These are phyloP conservation scores for Diaporthe citrichinensis DNA, from an alignment of 2,329 filamentous ascomycete genomes.

Conservation along the genomic window DNA sequence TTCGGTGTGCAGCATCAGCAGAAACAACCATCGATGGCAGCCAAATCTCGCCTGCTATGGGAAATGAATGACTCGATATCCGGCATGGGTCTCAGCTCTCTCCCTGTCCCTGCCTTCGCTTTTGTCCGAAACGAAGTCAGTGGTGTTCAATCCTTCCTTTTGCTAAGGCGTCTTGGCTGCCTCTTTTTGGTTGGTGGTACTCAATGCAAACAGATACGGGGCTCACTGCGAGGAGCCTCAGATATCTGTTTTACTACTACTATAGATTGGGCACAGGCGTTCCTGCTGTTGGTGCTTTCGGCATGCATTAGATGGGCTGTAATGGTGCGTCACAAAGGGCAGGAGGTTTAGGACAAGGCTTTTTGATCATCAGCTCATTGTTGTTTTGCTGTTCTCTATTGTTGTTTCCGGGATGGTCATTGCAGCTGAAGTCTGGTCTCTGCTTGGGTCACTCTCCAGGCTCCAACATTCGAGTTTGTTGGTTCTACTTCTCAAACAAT, in stretches of 20 bases:
- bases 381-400: conserved; percentile 12
- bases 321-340: conserved; percentile 33
- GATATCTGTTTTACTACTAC: conserved; percentile 1
- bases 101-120: not conserved
- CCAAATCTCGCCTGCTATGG: not conserved
- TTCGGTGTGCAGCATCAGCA: conserved; percentile 19
- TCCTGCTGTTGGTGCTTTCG: conserved; percentile 14
- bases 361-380: conserved; percentile 6
- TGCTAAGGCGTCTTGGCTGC: not conserved
- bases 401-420: not conserved
- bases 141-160: not conserved
- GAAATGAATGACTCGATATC: not conserved
- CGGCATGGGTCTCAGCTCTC: not conserved
- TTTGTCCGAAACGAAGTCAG: not conserved
- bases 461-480: conserved; percentile 15
- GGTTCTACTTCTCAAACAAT: conserved; percentile 23
- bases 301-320: conserved; percentile 37
- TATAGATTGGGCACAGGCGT: conserved; percentile 37
- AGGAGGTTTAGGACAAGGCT: conserved; percentile 32
- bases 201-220: conserved; percentile 9
- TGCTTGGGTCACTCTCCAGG: conserved; percentile 3
- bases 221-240: conserved; percentile 10
- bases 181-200: conserved; percentile 18
- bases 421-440: conserved; percentile 11
- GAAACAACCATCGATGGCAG: not conserved